Base-by-base conservation (phyloP, 257 asterid genomes). In the Agastache rugosa region DNA sequence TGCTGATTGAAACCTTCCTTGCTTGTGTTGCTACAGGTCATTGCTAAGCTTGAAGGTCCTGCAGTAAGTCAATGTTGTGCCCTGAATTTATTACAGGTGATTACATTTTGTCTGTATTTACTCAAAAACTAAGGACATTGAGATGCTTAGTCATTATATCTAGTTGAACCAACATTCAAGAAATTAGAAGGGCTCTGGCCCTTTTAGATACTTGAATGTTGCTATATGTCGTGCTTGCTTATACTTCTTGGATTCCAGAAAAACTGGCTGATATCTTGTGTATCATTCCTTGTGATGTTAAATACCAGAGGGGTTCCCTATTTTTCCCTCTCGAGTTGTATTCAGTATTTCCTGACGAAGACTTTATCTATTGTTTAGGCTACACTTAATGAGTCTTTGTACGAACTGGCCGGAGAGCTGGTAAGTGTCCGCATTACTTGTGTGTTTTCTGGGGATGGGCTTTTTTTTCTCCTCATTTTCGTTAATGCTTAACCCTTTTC, bases 321-420 rank as follows among this genome's bases (percentile, higher is more conserved):
- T 63, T 78, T 63, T 50, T 67, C 72, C 65, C 54, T 76, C 65
- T 69, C 63, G 47, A 17, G 41, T 61, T 47, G 60, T 64, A 50
- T 71, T 34, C 34, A 48, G 54, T 79, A 61, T 54, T 74, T 70
- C 80, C 76, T 87, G 79, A 86, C 68, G 45, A 29, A 71, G 39
- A 44, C 69, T 79, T 79, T 77, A 42, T 73, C 76, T 65, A 59
- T 83, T 86, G 48, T 78, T 80, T 80, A 95, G 99, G 99, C 99
- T 73, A 89, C 98, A 7, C 96, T 95, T 59, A 97, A 91, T 50
- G 99, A 92, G 75, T 89, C 98, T 68, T 78, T 95, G 70, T 95
- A 95, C 63, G 99, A 95, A 81, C 84, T 95, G 51, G 99, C 96
- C 80, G 99, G 99, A 83, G 99, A 95, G 87, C 96, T 95, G 98